Evolutionary conservation across 805 yeast species (phyloP).

Genomic region (Candida insectalens): DNA sequence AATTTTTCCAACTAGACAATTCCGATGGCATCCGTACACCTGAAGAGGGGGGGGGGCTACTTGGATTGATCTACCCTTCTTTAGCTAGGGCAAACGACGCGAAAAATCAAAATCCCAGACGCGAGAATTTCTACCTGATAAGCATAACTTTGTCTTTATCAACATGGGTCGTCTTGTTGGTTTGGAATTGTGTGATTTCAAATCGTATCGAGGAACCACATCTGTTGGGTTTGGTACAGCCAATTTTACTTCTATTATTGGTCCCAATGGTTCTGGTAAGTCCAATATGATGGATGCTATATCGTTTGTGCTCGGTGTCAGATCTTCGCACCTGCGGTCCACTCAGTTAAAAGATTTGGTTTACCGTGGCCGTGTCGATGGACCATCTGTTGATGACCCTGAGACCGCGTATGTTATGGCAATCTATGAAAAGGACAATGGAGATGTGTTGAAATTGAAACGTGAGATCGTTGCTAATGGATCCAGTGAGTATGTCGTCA

Average conservation of each 20-base stretch:
- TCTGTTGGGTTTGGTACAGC: constrained; percentile 76
- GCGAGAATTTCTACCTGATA: too few species aligned
- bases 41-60: too few species aligned
- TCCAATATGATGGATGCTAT: constrained; percentile 96
- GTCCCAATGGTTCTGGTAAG: constrained; percentile 99
- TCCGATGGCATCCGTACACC: too few species aligned
- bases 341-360: constrained; percentile 64
- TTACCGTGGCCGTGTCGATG: constrained; percentile 55
- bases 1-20: too few species aligned
- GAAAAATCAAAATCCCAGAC: background rate
- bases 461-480: constrained; percentile 54
- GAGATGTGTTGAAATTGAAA: constrained; percentile 49
- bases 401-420: constrained; percentile 68
- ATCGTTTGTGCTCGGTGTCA: constrained; percentile 84
- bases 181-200: constrained; percentile 76
- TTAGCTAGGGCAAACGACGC: too few species aligned
- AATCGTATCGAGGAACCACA: constrained; percentile 75
- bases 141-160: background rate
- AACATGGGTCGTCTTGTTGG: constrained; percentile 77
- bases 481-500: constrained; percentile 56
- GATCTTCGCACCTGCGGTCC: constrained; percentile 69
- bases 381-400: constrained; percentile 23
- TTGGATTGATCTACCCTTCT: too few species aligned
- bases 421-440: constrained; percentile 54
- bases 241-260: constrained; percentile 82